A percentile compares a stretch with the other conserved stretches of the same genome.
These are phyloP conservation scores for Lasiodiplodia gonubiensis DNA, from an alignment of 2,329 filamentous ascomycete species.

Conservation along the genomic window DNA sequence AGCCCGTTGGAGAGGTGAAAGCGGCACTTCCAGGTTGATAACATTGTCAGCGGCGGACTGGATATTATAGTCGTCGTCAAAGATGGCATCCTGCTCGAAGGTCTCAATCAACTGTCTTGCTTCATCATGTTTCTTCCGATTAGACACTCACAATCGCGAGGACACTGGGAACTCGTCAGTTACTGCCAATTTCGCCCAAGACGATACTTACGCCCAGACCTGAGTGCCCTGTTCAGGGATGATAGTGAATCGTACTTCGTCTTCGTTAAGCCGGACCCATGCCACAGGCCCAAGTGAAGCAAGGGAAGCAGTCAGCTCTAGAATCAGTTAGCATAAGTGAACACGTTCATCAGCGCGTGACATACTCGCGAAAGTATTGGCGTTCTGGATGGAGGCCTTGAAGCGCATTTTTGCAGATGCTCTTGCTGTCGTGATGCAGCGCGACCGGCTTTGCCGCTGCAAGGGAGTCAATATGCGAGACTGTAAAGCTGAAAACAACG, in stretches of 20 bases:
- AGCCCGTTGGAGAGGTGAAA: constrained; percentile 87
- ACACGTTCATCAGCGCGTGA: constrained; percentile 29
- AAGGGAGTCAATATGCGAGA: neutral
- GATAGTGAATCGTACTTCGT: constrained; percentile 89
- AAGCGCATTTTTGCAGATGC: constrained; percentile 53
- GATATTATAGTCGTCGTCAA: constrained; percentile 80
- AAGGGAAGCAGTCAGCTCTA: constrained; percentile 68
- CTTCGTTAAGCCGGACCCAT: constrained; percentile 88
- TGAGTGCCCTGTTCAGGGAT: constrained; percentile 94
- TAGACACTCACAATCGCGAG: constrained; percentile 47
- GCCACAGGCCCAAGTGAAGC: constrained; percentile 78
- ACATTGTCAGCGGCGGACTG: constrained; percentile 87
- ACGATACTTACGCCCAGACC: constrained; percentile 81
- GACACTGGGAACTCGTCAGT: constrained; percentile 43
- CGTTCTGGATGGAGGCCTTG: constrained; percentile 58
- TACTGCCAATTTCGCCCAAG: constrained; percentile 1
- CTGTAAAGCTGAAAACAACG: neutral
- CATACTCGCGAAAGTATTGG: constrained; percentile 60
- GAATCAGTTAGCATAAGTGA: constrained; percentile 2
- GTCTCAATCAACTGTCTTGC: neutral
- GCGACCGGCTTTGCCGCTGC: neutral
- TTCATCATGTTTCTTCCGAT: neutral
- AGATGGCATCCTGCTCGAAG: constrained; percentile 75
- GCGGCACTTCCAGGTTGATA: constrained; percentile 94
- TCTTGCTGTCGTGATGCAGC: neutral